phyloP scores from a whole-genome alignment of 306 rosid species.

The Fragaria ananassa region DNA sequence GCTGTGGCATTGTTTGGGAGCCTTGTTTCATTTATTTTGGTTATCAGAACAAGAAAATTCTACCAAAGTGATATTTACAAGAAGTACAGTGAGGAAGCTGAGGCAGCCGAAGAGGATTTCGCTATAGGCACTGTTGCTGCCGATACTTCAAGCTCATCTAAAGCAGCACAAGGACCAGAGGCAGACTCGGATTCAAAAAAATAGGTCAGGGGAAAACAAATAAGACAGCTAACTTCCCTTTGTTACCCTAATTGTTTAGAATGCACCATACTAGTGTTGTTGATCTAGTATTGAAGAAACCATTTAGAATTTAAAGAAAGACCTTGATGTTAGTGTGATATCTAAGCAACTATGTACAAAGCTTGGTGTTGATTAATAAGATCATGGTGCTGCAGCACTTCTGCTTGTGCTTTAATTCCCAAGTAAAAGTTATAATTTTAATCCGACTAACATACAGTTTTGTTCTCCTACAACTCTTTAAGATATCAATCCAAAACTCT shows the following conservation, averaged over 20 bases:
- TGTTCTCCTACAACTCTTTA: not conserved
- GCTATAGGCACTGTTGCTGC: not conserved
- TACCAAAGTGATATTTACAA: conserved; percentile 54
- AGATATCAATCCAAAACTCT: not conserved
- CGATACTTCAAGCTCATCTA: not conserved
- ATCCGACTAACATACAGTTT: not conserved
- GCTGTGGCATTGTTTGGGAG: conserved; percentile 41
- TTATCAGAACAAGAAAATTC: conserved; percentile 50
- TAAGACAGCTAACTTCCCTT: not conserved
- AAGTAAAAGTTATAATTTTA: not conserved
- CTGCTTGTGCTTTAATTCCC: not conserved
- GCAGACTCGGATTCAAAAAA: not conserved
- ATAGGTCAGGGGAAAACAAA: not conserved
- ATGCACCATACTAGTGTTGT: not conserved
- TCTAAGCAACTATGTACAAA: conserved; percentile 2
- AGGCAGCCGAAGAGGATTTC: conserved; percentile 14
- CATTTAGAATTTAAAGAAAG: not conserved
- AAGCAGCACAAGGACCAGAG: not conserved
- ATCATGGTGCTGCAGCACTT: not conserved
- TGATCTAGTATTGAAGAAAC: not conserved
- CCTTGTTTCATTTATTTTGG: conserved; percentile 47
- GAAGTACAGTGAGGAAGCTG: conserved; percentile 40
- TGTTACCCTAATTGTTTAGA: not conserved
- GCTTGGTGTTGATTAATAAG: not conserved
- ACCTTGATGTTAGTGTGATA: not conserved